Percentiles rank a stretch among this genome's conserved stretches.
Conservation (phyloP, 495 filamentous ascomycete species). For the Aspergillus sparsus region DNA sequence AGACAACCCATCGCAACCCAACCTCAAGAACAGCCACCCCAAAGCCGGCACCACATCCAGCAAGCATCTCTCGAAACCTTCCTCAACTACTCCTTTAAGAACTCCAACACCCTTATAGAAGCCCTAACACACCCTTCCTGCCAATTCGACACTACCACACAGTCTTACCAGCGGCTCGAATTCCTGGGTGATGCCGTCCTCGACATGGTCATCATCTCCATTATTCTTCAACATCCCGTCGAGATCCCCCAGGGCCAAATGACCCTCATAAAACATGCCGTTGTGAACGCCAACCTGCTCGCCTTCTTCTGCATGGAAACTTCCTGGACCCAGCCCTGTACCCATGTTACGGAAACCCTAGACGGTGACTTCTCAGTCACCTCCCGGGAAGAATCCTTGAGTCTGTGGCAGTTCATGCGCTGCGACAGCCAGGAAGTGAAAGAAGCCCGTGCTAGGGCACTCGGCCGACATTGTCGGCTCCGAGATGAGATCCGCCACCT, state of each 20-base stretch:
- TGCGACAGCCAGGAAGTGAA: slow-evolving; percentile 50
- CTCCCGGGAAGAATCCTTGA: slow-evolving; percentile 21
- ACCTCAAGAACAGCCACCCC: not conserved
- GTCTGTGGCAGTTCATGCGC: slow-evolving; percentile 73
- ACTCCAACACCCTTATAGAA: slow-evolving; percentile 73
- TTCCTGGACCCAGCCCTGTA: slow-evolving; percentile 19
- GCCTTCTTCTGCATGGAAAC: slow-evolving; percentile 73
- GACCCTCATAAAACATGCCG: slow-evolving; percentile 70
- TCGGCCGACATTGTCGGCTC: slow-evolving; percentile 49
- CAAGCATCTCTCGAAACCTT: slow-evolving; percentile 21
- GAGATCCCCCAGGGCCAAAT: slow-evolving; percentile 64
- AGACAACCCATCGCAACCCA: slow-evolving; percentile 26
- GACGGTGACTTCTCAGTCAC: not conserved
- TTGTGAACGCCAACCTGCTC: slow-evolving; percentile 86
- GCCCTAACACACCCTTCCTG: slow-evolving; percentile 84
- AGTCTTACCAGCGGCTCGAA: slow-evolving; percentile 84
- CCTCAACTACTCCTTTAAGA: slow-evolving; percentile 64
- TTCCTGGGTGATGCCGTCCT: slow-evolving; percentile 88
- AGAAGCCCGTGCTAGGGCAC: slow-evolving; percentile 44
- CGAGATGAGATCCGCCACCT: slow-evolving; percentile 51
- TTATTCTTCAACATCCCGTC: slow-evolving; percentile 46
- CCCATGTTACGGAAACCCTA: slow-evolving; percentile 18
- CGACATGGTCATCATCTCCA: slow-evolving; percentile 69
- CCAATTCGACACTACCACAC: slow-evolving; percentile 45
- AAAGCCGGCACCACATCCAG: slow-evolving; percentile 10